Evolutionary conservation across 2,329 filamentous ascomycete genomes (phyloP).

Genomic region (Spiromastix sp.): DNA sequence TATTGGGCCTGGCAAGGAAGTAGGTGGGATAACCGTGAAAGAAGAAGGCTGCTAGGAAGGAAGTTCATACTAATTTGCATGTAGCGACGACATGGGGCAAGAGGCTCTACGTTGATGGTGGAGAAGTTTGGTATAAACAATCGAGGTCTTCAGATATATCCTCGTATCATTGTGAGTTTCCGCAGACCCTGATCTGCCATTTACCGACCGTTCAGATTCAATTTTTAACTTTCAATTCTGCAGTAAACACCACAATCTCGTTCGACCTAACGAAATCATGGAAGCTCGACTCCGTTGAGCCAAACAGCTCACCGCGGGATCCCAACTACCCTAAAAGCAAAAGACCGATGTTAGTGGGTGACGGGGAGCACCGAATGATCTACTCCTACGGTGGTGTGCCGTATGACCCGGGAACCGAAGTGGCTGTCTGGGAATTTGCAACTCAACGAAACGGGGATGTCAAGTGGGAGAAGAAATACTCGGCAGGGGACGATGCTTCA

Average conservation of each 20-base stretch:
- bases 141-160: not conserved
- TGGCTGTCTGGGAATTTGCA: not conserved
- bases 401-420: not conserved
- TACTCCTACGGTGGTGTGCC: not conserved
- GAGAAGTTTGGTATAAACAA: not conserved
- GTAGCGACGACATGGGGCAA: not conserved
- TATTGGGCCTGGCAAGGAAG: not conserved
- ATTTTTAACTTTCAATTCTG: not conserved
- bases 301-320: not conserved
- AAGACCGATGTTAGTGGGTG: not conserved
- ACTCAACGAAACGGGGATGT: not conserved
- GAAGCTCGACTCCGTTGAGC: not conserved
- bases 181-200: no score
- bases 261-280: constrained; percentile 3
- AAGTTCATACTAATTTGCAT: no score
- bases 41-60: no score
- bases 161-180: not conserved
- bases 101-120: not conserved
- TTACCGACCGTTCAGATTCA: not conserved
- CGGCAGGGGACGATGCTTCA: not conserved
- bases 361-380: not conserved
- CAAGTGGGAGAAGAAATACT: not conserved
- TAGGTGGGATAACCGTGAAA: no score
- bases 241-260: not conserved
- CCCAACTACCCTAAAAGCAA: not conserved